These are phyloP conservation scores for Cyphellophora europaea DNA, from an alignment of 2,329 filamentous ascomycete species.

Conservation along the genomic window DNA sequence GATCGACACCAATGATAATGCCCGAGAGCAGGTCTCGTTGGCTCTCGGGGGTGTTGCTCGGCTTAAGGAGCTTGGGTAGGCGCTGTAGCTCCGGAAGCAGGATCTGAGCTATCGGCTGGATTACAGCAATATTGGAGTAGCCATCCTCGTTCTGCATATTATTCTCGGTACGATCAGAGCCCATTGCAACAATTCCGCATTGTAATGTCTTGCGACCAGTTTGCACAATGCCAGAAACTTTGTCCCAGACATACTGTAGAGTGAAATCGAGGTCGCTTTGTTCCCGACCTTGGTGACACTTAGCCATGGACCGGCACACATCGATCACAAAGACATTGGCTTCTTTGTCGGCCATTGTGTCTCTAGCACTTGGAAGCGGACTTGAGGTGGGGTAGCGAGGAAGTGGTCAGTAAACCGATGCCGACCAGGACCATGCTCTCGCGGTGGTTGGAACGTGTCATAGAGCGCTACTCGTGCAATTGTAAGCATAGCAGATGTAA, in stretches of 20 bases:
- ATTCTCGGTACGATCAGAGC: constrained; percentile 69
- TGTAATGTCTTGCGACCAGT: constrained; percentile 66
- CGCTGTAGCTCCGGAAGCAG: constrained; percentile 60
- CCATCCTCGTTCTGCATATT: constrained; percentile 55
- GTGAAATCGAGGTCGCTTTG: constrained; percentile 81
- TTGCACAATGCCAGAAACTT: constrained; percentile 64
- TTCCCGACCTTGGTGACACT: constrained; percentile 58
- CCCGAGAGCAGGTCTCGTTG: constrained; percentile 86
- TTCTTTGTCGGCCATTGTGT: constrained; percentile 83
- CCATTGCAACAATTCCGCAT: constrained; percentile 71
- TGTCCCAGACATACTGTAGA: constrained; percentile 92
- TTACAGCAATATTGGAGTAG: constrained; percentile 72
- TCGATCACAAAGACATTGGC: constrained; percentile 88
- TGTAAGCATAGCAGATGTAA: too few relatives aligned
- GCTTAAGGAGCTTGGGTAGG: constrained; percentile 54
- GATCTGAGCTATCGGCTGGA: constrained; percentile 54
- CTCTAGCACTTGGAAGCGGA: too few relatives aligned
- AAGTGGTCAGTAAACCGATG: too few relatives aligned
- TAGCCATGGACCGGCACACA: constrained; percentile 74
- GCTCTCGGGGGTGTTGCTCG: constrained; percentile 55
- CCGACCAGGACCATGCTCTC: too few relatives aligned
- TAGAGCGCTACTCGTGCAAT: too few relatives aligned
- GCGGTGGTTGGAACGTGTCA: too few relatives aligned
- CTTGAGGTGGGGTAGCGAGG: too few relatives aligned
- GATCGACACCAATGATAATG: constrained; percentile 72